Percentiles rank a stretch among this genome's conserved stretches.
These are phyloP conservation scores for Inga leiocalycina DNA, from an alignment of 306 rosid species.

Conservation along the genomic window DNA sequence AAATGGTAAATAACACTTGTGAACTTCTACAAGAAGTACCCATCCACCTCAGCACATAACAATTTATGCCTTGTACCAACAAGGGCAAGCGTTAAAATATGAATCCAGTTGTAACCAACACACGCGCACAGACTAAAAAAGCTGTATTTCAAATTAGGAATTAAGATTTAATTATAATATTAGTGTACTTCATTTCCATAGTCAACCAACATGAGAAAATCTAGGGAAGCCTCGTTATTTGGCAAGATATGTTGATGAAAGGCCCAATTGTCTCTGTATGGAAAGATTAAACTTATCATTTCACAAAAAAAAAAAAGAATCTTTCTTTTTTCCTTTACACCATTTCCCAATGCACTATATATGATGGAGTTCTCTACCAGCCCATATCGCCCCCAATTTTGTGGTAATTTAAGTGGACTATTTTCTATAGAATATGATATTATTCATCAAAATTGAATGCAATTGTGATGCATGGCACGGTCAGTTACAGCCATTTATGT, in stretches of 20 bases:
- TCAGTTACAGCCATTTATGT: too few species aligned
- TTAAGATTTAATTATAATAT: background rate
- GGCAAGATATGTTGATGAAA: background rate
- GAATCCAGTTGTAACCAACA: background rate
- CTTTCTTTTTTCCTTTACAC: background rate
- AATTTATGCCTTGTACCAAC: background rate
- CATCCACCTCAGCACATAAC: background rate
- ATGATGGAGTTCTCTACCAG: background rate
- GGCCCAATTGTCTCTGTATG: background rate
- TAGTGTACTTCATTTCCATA: background rate
- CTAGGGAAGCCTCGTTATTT: background rate
- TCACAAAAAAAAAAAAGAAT: background rate
- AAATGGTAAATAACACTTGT: background rate
- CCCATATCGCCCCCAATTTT: background rate
- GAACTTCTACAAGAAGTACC: background rate
- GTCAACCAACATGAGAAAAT: background rate
- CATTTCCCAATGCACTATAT: background rate
- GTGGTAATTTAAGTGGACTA: conserved; percentile 8
- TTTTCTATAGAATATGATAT: background rate
- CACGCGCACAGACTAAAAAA: too few species aligned
- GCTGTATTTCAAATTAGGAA: background rate
- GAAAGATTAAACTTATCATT: background rate
- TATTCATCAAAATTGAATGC: too few species aligned
- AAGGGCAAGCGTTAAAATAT: background rate
- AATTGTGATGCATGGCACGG: too few species aligned